Conservation (phyloP, 192 early-diverging fungal species). For the Coemansia sp. region DNA sequence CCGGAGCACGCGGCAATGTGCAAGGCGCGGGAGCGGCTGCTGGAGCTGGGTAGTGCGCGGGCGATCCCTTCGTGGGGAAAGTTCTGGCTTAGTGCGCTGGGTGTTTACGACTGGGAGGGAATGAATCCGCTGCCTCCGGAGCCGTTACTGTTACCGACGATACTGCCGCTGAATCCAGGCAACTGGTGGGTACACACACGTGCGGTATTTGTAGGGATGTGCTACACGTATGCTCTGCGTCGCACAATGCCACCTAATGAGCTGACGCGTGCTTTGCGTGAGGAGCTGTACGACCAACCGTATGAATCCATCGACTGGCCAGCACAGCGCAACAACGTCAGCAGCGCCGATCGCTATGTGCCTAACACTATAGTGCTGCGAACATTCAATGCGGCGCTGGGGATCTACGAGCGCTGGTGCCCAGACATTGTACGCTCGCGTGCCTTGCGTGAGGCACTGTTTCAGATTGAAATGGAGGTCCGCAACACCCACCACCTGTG, state of each 20-base stretch:
- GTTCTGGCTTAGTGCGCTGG: slow-evolving; percentile 91
- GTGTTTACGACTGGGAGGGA: slow-evolving; percentile 94
- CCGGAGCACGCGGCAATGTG: slow-evolving; percentile 85
- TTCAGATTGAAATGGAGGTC: slow-evolving; percentile 85
- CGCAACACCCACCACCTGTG: slow-evolving; percentile 85
- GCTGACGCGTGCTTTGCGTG: slow-evolving; percentile 74
- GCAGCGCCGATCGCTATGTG: slow-evolving; percentile 77
- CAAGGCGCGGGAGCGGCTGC: slow-evolving; percentile 78
- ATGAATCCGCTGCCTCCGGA: slow-evolving; percentile 96
- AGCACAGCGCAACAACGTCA: slow-evolving; percentile 77
- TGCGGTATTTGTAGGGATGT: slow-evolving; percentile 93
- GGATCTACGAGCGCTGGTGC: slow-evolving; percentile 73
- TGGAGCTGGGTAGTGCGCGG: slow-evolving; percentile 79
- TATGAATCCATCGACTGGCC: slow-evolving; percentile 86
- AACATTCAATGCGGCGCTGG: slow-evolving; percentile 67
- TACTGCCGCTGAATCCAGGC: slow-evolving; percentile 81
- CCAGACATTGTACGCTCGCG: slow-evolving; percentile 56
- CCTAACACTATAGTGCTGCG: slow-evolving; percentile 79
- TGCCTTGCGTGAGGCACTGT: slow-evolving; percentile 73
- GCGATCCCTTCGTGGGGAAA: slow-evolving; percentile 96
- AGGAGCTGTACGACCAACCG: slow-evolving; percentile 86
- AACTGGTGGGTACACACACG: slow-evolving; percentile 95
- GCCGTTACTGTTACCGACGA: slow-evolving; percentile 79
- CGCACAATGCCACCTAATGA: slow-evolving; percentile 60
- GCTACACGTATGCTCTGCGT: slow-evolving; percentile 79